A percentile compares a stretch with the other conserved stretches of the same genome.
Evolutionary conservation across 83 land plant genomes (phyloP).

Genomic region (Thuja plicata): DNA sequence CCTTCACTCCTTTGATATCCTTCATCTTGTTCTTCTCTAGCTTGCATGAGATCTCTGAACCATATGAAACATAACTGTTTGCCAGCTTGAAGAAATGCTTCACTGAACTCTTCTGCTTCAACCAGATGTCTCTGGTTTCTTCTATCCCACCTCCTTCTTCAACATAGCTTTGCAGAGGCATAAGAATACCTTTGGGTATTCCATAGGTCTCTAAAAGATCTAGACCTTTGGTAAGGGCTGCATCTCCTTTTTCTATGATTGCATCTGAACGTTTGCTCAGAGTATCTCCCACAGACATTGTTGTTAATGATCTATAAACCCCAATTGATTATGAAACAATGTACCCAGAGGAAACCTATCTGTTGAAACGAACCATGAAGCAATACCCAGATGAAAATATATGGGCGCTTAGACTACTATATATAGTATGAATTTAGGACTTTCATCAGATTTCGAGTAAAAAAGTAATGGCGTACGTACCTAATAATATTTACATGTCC

Average conservation of each 20-base stretch:
- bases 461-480: too few relatives aligned
- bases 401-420: neutral
- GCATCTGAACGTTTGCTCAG: neutral
- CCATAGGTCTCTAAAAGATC: neutral
- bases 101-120: neutral
- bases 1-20: constrained; percentile 13
- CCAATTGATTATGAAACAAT: neutral
- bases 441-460: too few relatives aligned
- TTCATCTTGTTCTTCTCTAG: constrained; percentile 16
- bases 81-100: constrained; percentile 5
- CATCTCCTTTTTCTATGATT: neutral
- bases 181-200: neutral
- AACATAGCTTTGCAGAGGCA: neutral
- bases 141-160: constrained; percentile 5
- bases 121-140: constrained; percentile 10
- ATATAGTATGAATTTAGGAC: neutral
- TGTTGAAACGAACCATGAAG: too few relatives aligned
- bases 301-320: neutral
- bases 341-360: neutral
- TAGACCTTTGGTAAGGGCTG: neutral
- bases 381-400: neutral
- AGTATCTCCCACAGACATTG: neutral
- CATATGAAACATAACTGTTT: constrained; percentile 3
- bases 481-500: too few relatives aligned
- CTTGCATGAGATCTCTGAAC: neutral